These are phyloP conservation scores for Nicotiana attenuata DNA, from an alignment of 257 asterid species.

Conservation along the genomic window DNA sequence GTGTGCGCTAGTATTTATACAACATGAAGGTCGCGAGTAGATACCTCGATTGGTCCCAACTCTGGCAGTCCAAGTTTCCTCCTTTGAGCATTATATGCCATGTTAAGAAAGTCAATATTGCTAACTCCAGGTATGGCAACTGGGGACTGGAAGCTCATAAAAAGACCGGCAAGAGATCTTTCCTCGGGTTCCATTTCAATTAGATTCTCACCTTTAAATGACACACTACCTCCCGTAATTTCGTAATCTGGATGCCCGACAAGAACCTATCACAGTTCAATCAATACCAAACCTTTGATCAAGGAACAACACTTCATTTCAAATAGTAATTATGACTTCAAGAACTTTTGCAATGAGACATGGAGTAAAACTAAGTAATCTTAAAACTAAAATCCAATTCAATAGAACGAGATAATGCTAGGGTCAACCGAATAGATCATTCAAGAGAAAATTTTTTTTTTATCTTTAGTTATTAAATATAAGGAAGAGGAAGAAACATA, in stretches of 20 bases:
- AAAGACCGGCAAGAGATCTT: constrained; percentile 89
- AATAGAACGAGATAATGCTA: neutral
- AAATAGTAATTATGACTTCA: neutral
- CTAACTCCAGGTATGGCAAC: constrained; percentile 97
- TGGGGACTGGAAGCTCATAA: constrained; percentile 97
- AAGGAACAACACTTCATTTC: constrained; percentile 5
- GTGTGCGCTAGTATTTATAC: neutral
- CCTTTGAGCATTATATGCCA: constrained; percentile 91
- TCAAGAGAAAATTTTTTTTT: neutral
- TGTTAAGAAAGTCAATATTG: constrained; percentile 87
- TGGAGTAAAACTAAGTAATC: neutral
- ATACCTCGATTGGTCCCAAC: constrained; percentile 96
- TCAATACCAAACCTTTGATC: constrained; percentile 13
- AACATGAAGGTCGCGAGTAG: constrained; percentile 4
- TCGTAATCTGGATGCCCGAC: constrained; percentile 99
- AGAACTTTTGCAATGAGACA: neutral
- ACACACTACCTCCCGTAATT: constrained; percentile 74
- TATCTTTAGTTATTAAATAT: neutral
- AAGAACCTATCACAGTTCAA: constrained; percentile 64
- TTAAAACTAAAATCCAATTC: neutral
- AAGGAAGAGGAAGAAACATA: neutral
- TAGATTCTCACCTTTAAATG: constrained; percentile 80
- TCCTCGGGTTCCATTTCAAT: constrained; percentile 95
- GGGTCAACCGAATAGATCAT: neutral
- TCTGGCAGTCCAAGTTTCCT: constrained; percentile 77